Evolutionary conservation across 768 basidiomycete genomes (phyloP), one percentile per base, ranked within the genome.

Genomic region (Phallus indusiatus): DNA sequence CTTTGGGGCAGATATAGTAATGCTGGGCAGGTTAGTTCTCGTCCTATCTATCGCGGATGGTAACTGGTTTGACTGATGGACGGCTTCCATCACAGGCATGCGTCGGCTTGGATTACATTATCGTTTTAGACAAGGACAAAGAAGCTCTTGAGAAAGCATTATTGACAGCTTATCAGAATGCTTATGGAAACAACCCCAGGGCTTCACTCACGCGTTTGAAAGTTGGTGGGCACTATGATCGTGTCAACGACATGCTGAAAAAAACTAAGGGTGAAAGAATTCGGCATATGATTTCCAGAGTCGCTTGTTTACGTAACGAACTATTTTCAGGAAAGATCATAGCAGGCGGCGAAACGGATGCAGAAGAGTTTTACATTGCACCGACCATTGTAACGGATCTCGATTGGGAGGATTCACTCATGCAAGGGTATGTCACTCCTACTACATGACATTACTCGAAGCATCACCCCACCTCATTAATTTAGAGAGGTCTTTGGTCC

Each of bases 401-500:
- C 2, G 69, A 73, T 36, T 65, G 62, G 0, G 80, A 81, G 56
- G 91, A 94, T 70, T 78, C 85, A 0, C 70, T 92, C 61, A 88
- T 94, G 87, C 75, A 76, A 67, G 84, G 88, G 88, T 87, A 64
- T 53, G 84, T 75, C 7, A 28, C 17, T 10, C 50, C 3, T 57
- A 1, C 3, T 57, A 1, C 22, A 17, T 60, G 1, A 17, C 49
- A 54, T 8, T 20, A 14, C 60, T 47, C 5, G 17, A 16, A 34
- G n/a, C 14, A 54, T 54, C 8, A 16, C 33, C n/a, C 49, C 7
- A 20, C 34, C 62, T 3, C 28, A 52, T 36, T 47, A n/a, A 8
- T 47, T 0, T 62, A 90, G 89, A 61, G 92, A 94, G 66, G 77
- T 93, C 47, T 93, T 94, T 64, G 92, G 90, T 0, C 91, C 92